These are phyloP conservation scores for Tieghemiomyces parasiticus DNA, from an alignment of 192 early-diverging fungal genomes.

Conservation along the genomic window DNA sequence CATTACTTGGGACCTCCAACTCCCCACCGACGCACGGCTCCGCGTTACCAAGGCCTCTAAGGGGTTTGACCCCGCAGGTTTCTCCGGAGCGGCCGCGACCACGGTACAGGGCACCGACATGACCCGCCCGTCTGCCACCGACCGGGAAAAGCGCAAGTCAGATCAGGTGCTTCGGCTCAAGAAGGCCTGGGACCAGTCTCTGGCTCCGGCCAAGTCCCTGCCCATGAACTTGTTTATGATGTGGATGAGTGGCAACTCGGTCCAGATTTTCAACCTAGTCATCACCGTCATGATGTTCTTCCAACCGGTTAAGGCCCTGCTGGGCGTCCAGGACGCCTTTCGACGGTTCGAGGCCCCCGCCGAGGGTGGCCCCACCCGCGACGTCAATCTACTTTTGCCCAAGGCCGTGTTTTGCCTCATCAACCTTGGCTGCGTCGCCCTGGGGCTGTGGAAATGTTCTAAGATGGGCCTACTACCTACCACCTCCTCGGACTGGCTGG, in stretches of 20 bases:
- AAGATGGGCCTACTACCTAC: conserved; percentile 95
- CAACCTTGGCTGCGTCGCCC: conserved; percentile 57
- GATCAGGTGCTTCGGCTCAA: conserved; percentile 30
- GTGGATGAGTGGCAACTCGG: conserved; percentile 93
- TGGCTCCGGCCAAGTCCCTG: conserved; percentile 75
- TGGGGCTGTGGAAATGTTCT: conserved; percentile 85
- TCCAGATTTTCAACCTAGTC: conserved; percentile 93
- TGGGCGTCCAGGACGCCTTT: conserved; percentile 57
- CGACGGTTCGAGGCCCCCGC: conserved; percentile 52
- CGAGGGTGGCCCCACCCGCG: conserved; percentile 22
- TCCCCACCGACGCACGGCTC: too few relatives aligned
- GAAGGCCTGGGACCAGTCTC: conserved; percentile 95
- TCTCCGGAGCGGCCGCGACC: not conserved
- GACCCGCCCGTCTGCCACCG: not conserved
- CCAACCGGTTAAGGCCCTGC: conserved; percentile 62
- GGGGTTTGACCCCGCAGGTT: not conserved
- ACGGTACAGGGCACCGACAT: not conserved
- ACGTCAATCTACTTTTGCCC: conserved; percentile 47
- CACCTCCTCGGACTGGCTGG: conserved; percentile 85
- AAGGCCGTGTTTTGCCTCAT: conserved; percentile 74
- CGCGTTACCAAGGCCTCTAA: not conserved
- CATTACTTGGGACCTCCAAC: too few relatives aligned
- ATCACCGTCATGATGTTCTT: conserved; percentile 93
- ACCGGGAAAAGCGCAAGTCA: conserved; percentile 1
- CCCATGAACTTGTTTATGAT: conserved; percentile 99